Base-by-base conservation (phyloP, 768 basidiomycete species). In the Leccinum incarnatum region DNA sequence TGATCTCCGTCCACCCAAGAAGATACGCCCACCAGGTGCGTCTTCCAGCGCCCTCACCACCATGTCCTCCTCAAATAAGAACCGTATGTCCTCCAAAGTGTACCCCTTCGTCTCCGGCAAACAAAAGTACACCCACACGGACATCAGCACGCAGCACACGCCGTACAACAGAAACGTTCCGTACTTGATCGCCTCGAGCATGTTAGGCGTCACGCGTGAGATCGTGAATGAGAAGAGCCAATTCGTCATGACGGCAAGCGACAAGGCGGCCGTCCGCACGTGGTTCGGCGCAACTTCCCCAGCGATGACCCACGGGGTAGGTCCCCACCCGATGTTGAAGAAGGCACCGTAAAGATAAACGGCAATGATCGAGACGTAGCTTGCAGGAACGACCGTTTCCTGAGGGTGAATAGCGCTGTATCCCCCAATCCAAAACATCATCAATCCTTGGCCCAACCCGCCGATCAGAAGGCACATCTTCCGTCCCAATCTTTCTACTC, bases 381-480 rank as follows among this genome's bases (percentile, higher is more conserved):
- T 72, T 8, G 74, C 71, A 50, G 72, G 68, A 3, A 71, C 68
- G 47, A 76, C 46, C 30, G 56, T 68, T 1, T 53, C 5, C 46
- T 65, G 58, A 1, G 72, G 68, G 57, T 77, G 77, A 11, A 72
- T 46, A 23, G 65, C 75, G 21, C 59, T 60, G 59, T 74, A 77
- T 32, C 71, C 73, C 8, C 67, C 74, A 32, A 76, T 72, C 72
- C 72, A 78, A 19, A 78, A 59, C 76, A 78, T 78, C 67, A 59
- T 62, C 19, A 52, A 34, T 11, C 76, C 76, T 62, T 83, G 83
- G 6, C 81, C 80, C 5, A 81, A 56, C 21, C 80, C 79, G 12
- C 81, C 81, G 42, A 79, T 70, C 46, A 84, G 72, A 17, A 84
- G 70, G 56, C 78, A 82, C 48, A 63, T 71, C 61, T 83, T 84